Conservation (phyloP, 306 rosid genomes). For the Inga leiocalycina region DNA sequence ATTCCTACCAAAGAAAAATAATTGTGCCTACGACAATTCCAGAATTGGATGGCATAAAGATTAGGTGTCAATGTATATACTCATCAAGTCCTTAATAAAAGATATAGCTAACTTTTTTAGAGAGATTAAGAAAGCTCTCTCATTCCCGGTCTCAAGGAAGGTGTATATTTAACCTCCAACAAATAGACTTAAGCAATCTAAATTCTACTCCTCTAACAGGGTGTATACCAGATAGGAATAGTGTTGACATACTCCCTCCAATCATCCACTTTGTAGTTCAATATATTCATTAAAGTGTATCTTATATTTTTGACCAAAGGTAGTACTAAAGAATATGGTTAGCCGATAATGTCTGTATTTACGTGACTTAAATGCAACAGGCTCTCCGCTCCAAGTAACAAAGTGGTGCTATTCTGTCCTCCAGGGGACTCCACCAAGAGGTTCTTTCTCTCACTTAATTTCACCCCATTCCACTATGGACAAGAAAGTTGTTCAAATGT, state of each 20-base stretch:
- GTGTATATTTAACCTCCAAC: neutral
- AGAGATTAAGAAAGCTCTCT: neutral
- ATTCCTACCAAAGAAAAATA: neutral
- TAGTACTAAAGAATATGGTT: neutral
- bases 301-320: too few species aligned
- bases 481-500: neutral
- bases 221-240: neutral
- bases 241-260: neutral
- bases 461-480: neutral
- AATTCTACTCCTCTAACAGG: neutral
- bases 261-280: too few species aligned
- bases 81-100: too few species aligned
- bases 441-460: neutral
- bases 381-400: neutral
- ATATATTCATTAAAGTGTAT: too few species aligned
- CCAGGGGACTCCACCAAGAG: neutral
- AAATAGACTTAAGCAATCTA: neutral
- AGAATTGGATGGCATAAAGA: neutral
- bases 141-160: neutral
- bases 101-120: too few species aligned
- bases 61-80: neutral
- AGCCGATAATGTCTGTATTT: neutral
- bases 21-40: neutral
- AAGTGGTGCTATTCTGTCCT: neutral
- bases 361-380: neutral